These are phyloP conservation scores for Kuraishia ogatae DNA, from an alignment of 805 yeast genomes.

Conservation along the genomic window DNA sequence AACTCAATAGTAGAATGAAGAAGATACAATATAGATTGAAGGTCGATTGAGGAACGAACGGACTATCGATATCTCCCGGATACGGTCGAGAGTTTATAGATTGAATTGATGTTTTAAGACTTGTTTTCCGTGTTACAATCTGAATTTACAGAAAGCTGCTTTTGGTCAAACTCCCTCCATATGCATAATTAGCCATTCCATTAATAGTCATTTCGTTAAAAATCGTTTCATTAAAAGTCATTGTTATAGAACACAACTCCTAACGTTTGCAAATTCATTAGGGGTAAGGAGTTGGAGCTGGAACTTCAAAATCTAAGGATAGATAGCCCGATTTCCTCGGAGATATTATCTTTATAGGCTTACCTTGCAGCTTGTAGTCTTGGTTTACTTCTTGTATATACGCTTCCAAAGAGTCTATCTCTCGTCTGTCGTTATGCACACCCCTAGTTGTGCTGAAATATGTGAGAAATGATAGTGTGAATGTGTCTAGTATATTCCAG, in stretches of 20 bases:
- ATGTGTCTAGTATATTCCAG: conserved; percentile 30
- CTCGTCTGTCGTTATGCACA: conserved; percentile 18
- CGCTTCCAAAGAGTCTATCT: conserved; percentile 30
- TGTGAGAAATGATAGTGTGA: conserved; percentile 34
- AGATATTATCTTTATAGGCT: conserved; percentile 32
- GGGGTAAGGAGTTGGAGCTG: conserved; percentile 25
- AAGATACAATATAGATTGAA: conserved; percentile 16
- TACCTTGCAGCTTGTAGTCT: conserved; percentile 9
- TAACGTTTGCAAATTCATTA: background rate
- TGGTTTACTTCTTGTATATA: conserved; percentile 27
- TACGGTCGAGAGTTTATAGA: too few species aligned
- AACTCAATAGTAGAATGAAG: conserved; percentile 21
- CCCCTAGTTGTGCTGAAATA: conserved; percentile 6
- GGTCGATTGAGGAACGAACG: background rate
- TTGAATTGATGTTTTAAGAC: too few species aligned
- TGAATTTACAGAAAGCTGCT: background rate
- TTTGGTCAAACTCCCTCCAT: too few species aligned
- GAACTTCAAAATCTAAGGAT: conserved; percentile 48
- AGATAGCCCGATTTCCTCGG: conserved; percentile 48
- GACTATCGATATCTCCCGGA: too few species aligned
- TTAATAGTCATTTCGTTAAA: background rate
- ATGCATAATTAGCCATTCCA: background rate
- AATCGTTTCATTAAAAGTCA: background rate
- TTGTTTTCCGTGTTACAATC: too few species aligned
- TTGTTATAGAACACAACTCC: background rate